phyloP scores from a whole-genome alignment of 257 asterid genomes.

The Eustoma russellianum region DNA sequence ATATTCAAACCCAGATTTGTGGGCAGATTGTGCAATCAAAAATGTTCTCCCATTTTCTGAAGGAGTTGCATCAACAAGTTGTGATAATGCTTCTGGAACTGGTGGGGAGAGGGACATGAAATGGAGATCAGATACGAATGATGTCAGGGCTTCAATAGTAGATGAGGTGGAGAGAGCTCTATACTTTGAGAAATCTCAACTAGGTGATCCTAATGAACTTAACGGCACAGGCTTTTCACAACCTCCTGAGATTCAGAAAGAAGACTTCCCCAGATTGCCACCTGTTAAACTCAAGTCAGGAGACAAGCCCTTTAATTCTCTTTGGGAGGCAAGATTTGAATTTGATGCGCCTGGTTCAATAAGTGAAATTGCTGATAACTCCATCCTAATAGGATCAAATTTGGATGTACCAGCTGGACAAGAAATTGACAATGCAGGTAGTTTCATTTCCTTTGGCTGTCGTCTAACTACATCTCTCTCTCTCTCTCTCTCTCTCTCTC shows the following conservation, averaged over 20 bases:
- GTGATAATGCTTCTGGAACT: slow-evolving; percentile 25
- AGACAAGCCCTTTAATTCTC: slow-evolving; percentile 65
- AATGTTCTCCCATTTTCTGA: slow-evolving; percentile 56
- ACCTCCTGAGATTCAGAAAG: slow-evolving; percentile 58
- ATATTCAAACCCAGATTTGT: slow-evolving; percentile 33
- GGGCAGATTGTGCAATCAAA: slow-evolving; percentile 61
- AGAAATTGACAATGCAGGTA: slow-evolving; percentile 68
- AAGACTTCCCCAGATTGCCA: slow-evolving; percentile 83
- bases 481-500: not conserved
- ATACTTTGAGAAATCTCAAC: slow-evolving; percentile 59
- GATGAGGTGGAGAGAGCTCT: slow-evolving; percentile 81
- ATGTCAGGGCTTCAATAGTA: slow-evolving; percentile 51
- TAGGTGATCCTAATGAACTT: slow-evolving; percentile 42
- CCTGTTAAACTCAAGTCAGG: slow-evolving; percentile 90
- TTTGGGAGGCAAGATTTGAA: slow-evolving; percentile 83
- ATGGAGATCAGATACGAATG: slow-evolving; percentile 43
- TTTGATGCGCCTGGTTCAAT: slow-evolving; percentile 55
- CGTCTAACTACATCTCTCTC: too few species aligned
- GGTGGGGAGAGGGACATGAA: slow-evolving; percentile 52
- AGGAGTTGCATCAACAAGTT: slow-evolving; percentile 56
- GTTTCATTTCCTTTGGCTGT: slow-evolving; percentile 1
- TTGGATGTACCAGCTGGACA: slow-evolving; percentile 94
- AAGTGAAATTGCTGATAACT: slow-evolving; percentile 47
- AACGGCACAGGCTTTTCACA: slow-evolving; percentile 40
- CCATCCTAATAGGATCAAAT: slow-evolving; percentile 75